Evolutionary conservation across 164 flowering plant species (phyloP).

Genomic region (Tetrastigma voinierianum): DNA sequence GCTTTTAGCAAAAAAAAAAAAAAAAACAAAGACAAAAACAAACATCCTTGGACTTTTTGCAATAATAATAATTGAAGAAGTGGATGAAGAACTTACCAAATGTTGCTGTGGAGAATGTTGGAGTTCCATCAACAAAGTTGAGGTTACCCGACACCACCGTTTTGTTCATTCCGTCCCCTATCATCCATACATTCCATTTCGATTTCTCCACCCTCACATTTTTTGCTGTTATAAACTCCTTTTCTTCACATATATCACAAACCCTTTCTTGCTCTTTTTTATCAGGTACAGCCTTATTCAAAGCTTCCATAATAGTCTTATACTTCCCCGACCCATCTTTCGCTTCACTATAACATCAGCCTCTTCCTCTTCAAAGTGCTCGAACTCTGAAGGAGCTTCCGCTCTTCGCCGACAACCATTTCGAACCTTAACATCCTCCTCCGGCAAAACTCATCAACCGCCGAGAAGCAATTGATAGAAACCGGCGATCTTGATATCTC

Average conservation of each 20-base stretch:
- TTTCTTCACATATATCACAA: constrained; percentile 66
- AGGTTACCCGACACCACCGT: constrained; percentile 52
- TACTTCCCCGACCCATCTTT: constrained; percentile 53
- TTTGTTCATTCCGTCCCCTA: constrained; percentile 62
- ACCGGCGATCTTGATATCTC: constrained; percentile 19
- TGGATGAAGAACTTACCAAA: constrained; percentile 52
- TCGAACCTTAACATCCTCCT: constrained; percentile 18
- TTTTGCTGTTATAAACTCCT: constrained; percentile 54
- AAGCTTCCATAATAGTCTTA: constrained; percentile 43
- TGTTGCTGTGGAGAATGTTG: constrained; percentile 64
- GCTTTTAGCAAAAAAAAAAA: no score
- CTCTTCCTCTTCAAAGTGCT: constrained; percentile 19
- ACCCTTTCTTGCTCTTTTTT: constrained; percentile 43
- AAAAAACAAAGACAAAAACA: no score
- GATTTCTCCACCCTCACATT: constrained; percentile 52
- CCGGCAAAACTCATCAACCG: constrained; percentile 24
- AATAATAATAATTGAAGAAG: no score
- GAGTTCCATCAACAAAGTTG: constrained; percentile 63
- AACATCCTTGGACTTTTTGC: no score
- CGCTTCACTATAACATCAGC: constrained; percentile 52
- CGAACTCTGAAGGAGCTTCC: constrained; percentile 31
- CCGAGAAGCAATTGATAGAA: constrained; percentile 35
- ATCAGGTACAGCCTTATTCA: constrained; percentile 50
- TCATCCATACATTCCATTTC: constrained; percentile 60
- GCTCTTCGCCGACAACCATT: constrained; percentile 35